phyloP scores from a whole-genome alignment of 2,329 filamentous ascomycete genomes.

The Penicillium nordicum region DNA sequence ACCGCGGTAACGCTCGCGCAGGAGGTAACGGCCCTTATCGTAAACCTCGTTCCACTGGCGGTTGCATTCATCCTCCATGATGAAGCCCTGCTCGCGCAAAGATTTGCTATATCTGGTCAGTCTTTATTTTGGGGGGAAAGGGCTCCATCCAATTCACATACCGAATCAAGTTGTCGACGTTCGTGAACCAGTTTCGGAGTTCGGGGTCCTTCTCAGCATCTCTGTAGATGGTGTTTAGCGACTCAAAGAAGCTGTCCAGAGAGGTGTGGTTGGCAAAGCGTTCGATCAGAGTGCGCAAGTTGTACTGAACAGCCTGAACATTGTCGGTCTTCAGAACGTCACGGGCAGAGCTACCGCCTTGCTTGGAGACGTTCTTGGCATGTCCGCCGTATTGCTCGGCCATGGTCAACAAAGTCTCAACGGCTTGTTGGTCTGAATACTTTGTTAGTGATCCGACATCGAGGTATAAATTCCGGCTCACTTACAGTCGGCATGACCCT shows the following conservation, averaged over 20 bases:
- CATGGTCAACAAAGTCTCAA: constrained; percentile 77
- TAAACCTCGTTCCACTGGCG: constrained; percentile 80
- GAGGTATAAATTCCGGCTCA: constrained; percentile 6
- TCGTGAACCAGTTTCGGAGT: constrained; percentile 84
- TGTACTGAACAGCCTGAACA: constrained; percentile 69
- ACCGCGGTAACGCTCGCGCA: constrained; percentile 80
- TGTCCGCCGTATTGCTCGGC: constrained; percentile 83
- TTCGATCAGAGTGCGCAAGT: constrained; percentile 83
- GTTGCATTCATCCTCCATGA: constrained; percentile 76
- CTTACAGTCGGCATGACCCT: constrained; percentile 85
- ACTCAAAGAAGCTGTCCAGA: constrained; percentile 76
- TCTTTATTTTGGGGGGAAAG: not conserved
- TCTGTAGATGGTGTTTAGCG: constrained; percentile 79
- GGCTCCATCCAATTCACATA: constrained; percentile 14
- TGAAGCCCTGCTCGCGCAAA: constrained; percentile 84
- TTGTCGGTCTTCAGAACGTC: constrained; percentile 63
- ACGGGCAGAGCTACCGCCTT: constrained; percentile 66
- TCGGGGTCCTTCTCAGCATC: constrained; percentile 85
- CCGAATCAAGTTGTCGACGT: constrained; percentile 69
- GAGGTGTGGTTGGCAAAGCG: constrained; percentile 95
- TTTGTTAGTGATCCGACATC: not conserved
- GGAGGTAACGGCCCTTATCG: constrained; percentile 78
- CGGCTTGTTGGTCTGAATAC: constrained; percentile 69
- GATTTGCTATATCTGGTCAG: constrained; percentile 54
- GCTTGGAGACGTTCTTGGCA: constrained; percentile 61